These are phyloP conservation scores for Reticulascus tulasneorum DNA, from an alignment of 2,329 filamentous ascomycete genomes.

Conservation along the genomic window DNA sequence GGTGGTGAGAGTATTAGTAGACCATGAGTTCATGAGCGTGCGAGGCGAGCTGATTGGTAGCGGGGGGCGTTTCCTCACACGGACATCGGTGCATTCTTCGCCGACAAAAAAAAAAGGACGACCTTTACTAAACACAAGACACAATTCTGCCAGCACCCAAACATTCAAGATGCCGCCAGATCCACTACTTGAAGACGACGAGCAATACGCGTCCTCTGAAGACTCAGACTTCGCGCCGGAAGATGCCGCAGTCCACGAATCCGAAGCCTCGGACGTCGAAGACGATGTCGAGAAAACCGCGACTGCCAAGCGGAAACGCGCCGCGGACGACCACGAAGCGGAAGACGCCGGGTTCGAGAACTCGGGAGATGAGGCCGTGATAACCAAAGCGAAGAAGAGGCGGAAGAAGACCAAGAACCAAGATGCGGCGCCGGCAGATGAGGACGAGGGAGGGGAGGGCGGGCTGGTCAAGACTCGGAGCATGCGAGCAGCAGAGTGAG, in stretches of 20 bases:
- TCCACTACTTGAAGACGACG: constrained; percentile 36
- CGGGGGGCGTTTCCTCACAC: no score
- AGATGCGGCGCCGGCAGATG: constrained; percentile 31
- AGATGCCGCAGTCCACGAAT: constrained; percentile 40
- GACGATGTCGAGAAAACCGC: constrained; percentile 25
- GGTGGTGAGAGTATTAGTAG: no score
- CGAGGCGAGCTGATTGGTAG: no score
- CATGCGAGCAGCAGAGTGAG: constrained; percentile 62
- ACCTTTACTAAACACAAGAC: no score
- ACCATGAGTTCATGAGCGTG: no score
- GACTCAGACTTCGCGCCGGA: constrained; percentile 72
- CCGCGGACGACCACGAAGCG: constrained; percentile 21
- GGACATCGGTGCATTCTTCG: constrained; percentile 5
- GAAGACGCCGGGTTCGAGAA: constrained; percentile 56
- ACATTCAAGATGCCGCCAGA: constrained; percentile 38
- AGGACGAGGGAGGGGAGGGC: constrained; percentile 55
- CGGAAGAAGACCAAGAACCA: constrained; percentile 36
- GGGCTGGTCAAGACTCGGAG: constrained; percentile 69
- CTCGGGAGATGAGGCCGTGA: constrained; percentile 69
- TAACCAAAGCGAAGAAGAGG: constrained; percentile 58
- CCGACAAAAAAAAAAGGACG: constrained; percentile 8
- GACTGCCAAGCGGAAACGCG: constrained; percentile 29
- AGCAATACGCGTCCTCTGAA: constrained; percentile 63
- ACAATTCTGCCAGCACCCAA: not conserved
- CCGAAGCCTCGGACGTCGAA: constrained; percentile 49